These are phyloP conservation scores for Cinchona pubescens DNA, from an alignment of 257 asterid genomes.

Conservation along the genomic window DNA sequence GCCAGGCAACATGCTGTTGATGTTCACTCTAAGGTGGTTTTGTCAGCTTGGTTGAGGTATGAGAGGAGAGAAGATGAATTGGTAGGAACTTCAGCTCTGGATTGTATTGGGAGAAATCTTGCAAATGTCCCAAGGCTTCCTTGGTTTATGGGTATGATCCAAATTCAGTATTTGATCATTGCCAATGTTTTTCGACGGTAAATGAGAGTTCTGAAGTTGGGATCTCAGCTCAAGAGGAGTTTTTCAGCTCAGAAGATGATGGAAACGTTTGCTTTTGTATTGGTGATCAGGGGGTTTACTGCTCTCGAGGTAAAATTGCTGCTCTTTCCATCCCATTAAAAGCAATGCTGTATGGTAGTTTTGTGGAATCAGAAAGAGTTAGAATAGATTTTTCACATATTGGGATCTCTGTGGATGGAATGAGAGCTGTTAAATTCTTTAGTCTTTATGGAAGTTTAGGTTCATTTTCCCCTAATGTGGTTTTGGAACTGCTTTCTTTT, in stretches of 20 bases:
- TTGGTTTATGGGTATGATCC: constrained; percentile 39
- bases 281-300: constrained; percentile 35
- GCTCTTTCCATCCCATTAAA: constrained; percentile 44
- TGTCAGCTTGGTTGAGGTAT: constrained; percentile 62
- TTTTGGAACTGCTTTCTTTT: constrained; percentile 42
- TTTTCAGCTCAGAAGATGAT: constrained; percentile 17
- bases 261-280: constrained; percentile 35
- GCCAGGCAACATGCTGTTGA: constrained; percentile 48
- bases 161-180: constrained; percentile 36
- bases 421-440: constrained; percentile 36
- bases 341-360: constrained; percentile 43
- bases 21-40: constrained; percentile 49
- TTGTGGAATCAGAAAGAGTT: constrained; percentile 37
- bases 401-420: constrained; percentile 45
- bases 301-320: constrained; percentile 44
- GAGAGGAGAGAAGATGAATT: constrained; percentile 60
- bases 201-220: constrained; percentile 8
- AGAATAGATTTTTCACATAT: constrained; percentile 40
- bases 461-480: constrained; percentile 29
- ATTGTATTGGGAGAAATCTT: constrained; percentile 50
- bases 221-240: constrained; percentile 19
- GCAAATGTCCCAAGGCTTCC: constrained; percentile 51
- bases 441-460: constrained; percentile 35
- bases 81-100: constrained; percentile 40
- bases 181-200: constrained; percentile 26